Evolutionary conservation across 2,329 filamentous ascomycete genomes (phyloP).

Genomic region (Pseudogymnoascus sp.): DNA sequence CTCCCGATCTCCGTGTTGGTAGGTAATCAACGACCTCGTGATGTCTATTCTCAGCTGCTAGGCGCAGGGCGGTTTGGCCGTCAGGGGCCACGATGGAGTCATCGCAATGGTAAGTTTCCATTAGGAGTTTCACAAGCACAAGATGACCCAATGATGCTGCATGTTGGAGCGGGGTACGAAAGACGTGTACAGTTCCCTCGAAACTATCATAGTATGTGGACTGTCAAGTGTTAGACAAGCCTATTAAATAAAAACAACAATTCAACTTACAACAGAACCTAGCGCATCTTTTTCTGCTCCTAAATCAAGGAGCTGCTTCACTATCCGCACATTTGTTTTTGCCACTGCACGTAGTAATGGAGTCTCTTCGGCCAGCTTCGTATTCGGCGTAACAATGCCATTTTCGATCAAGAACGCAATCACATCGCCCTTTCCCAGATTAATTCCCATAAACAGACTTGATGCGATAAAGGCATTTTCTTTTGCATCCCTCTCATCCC

Average conservation of each 20-base stretch:
- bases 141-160: conserved; percentile 37
- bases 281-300: conserved; percentile 16
- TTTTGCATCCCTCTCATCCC: not conserved
- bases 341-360: conserved; percentile 14
- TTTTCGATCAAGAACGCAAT: not conserved
- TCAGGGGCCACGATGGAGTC: conserved; percentile 40
- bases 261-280: conserved; percentile 12
- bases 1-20: conserved; percentile 34
- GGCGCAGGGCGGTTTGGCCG: conserved; percentile 39
- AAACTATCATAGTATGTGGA: not conserved
- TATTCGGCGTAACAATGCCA: not conserved
- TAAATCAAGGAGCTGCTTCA: conserved; percentile 11
- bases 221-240: not conserved
- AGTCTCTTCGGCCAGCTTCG: conserved; percentile 9
- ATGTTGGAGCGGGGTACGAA: conserved; percentile 40
- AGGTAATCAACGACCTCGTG: conserved; percentile 39
- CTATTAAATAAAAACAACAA: not conserved
- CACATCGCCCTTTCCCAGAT: not conserved
- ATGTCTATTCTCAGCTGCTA: conserved; percentile 38
- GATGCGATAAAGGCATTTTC: not conserved
- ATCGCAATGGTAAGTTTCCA: conserved; percentile 36
- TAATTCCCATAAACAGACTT: not conserved
- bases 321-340: conserved; percentile 12
- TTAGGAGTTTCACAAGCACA: conserved; percentile 36
- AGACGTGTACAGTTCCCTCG: not conserved